Evolutionary conservation across 495 filamentous ascomycete genomes (phyloP), one percentile per base, ranked within the genome.

Genomic region (Aeminium ludgeri): DNA sequence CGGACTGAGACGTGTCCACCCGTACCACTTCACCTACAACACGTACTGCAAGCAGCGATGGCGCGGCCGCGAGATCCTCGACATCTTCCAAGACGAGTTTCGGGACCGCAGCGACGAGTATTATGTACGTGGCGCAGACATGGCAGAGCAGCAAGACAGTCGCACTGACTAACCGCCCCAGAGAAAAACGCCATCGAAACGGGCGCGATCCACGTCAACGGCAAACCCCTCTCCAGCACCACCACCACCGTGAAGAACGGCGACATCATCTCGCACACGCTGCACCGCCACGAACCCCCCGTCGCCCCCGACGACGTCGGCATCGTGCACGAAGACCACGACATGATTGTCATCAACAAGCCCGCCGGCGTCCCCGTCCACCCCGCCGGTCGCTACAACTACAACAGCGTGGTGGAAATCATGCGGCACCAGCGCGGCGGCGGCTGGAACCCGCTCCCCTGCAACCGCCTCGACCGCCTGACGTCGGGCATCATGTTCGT

Each of bases 401-500:
- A 79, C 66, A 96, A 97, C 59, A 81, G 82, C 1, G 67, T 97
- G 30, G 67, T 93, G 16, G 87, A 97, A 64, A 93, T 97, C 48
- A 76, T 97, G 69, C 78, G 80, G 45, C 66, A 79, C 2, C 78
- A 93, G 54, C 66, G 84, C 38, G 68, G 73, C 6, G 58, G 68
- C n/a, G 62, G 63, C 6, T 92, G 71, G 60, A 64, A 78, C 38
- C 82, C 87, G 0, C 64, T 86, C 34, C 79, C 91, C 0, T 94
- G 86, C 63, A 93, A 97, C 53, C 69, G 89, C 28, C 73, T 97
- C n/a, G 89, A 97, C 54, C 66, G 89, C 33, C 60, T 97, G 43
- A 97, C 89, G 0, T 91, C 83, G 36, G 89, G 89, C 18, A 74
- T 97, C 46, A 97, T 97, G 89, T 97, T 97, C 60, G 77, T 96